A percentile compares a stretch with the other conserved stretches of the same genome.
phyloP scores from a whole-genome alignment of 768 basidiomycete genomes.

The Leucocoprinus sp. region DNA sequence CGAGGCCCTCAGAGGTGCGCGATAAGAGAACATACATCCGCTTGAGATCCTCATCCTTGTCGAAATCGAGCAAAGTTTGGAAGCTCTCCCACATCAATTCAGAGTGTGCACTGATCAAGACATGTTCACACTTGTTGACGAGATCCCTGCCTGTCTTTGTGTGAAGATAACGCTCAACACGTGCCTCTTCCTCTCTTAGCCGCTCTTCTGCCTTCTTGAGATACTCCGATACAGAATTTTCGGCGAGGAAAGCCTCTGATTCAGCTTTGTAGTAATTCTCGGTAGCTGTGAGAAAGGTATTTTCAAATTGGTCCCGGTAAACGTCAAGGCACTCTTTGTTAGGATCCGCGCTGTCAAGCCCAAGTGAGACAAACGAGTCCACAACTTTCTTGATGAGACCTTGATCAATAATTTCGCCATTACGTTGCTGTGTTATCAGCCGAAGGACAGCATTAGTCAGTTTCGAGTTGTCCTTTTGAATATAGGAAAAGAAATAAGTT shows the following conservation, averaged over 20 bases:
- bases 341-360: constrained; percentile 84
- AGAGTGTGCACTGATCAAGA: constrained; percentile 86
- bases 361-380: constrained; percentile 95
- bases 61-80: constrained; percentile 86
- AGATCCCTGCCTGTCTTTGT: constrained; percentile 83
- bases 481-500: constrained; percentile 76
- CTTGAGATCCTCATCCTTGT: constrained; percentile 93
- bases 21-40: constrained; percentile 93
- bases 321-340: constrained; percentile 94
- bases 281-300: constrained; percentile 81
- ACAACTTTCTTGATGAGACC: constrained; percentile 96
- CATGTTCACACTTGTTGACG: constrained; percentile 84
- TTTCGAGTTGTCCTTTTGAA: constrained; percentile 76
- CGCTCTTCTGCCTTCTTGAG: constrained; percentile 95
- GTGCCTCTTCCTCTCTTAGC: constrained; percentile 89
- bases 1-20: constrained; percentile 89
- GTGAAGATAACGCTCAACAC: constrained; percentile 93
- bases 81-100: constrained; percentile 95
- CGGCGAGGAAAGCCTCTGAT: constrained; percentile 85
- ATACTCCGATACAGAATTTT: constrained; percentile 93
- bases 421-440: constrained; percentile 87
- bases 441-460: constrained; percentile 81
- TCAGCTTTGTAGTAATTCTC: constrained; percentile 92
- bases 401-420: constrained; percentile 93
- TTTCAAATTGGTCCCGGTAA: constrained; percentile 90